Conservation (phyloP, 331 rosid species). For the Spiraea crenata region DNA sequence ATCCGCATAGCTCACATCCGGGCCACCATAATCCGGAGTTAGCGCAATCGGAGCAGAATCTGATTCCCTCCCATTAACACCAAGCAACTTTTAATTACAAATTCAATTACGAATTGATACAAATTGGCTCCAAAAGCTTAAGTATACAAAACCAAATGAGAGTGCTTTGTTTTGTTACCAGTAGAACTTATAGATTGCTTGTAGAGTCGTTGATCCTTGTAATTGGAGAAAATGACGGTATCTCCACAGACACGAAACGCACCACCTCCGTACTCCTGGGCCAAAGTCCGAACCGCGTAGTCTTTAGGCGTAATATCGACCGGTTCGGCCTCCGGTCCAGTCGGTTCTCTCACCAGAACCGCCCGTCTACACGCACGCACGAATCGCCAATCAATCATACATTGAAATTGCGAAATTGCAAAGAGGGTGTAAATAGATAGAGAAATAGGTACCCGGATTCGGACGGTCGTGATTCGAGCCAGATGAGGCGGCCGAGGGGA, state of each 20-base stretch:
- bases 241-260: conserved; percentile 73
- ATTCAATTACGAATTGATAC: neutral
- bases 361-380: conserved; percentile 60
- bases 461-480: conserved; percentile 87
- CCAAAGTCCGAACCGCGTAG: conserved; percentile 73
- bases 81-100: neutral
- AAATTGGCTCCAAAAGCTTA: neutral
- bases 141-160: neutral
- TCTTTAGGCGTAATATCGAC: conserved; percentile 84
- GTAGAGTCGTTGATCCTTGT: conserved; percentile 82
- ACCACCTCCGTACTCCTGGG: conserved; percentile 96
- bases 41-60: conserved; percentile 66
- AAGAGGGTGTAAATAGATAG: neutral
- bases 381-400: conserved; percentile 3
- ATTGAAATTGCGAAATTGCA: neutral
- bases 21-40: conserved; percentile 77
- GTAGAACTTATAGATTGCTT: conserved; percentile 53
- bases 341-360: conserved; percentile 77
- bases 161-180: conserved; percentile 28
- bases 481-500: conserved; percentile 62
- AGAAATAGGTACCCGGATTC: conserved; percentile 60
- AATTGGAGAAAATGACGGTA: conserved; percentile 63
- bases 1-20: conserved; percentile 74
- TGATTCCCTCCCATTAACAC: conserved; percentile 29
- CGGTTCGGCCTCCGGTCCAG: conserved; percentile 50